Base-by-base conservation (phyloP, 176 grass and related monocot genomes). In the Phoenix roebelenii region DNA sequence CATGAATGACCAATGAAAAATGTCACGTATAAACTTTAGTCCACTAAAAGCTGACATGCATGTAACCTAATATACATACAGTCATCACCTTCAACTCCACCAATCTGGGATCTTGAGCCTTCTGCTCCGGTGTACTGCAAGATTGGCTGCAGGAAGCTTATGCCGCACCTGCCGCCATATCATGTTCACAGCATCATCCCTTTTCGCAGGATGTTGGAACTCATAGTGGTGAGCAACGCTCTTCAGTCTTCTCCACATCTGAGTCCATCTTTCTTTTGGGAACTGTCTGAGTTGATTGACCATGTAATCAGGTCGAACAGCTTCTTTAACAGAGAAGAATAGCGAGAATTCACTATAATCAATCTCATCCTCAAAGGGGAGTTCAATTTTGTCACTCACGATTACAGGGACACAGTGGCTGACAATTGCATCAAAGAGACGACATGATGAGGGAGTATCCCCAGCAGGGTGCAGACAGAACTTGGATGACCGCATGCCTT, bases 351-450 rank as follows among this genome's bases (percentile, higher is more conserved):
- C 76, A 4, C 69, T 78, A 68, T 92, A 98, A 79, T 98, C 87
- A 18, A 92, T 85, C 70, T 92, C 81, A 57, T 92, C 84, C 74
- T 98, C 87, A 44, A 98, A 98, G 57, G 93, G 93, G 53, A 98
- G 93, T 81, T 98, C 93, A 54, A 98, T 92, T 12, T 66, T 58
- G 53, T 81, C 89, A 39, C 87, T 98, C 15, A 98, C 73, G 51
- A 98, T 98, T 32, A 98, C 81, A 58, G 93, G 93, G 57, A 98
- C 57, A 80, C 93, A 98, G 55, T 89, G 87, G 57, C 87, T 89
- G 64, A 92, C 67, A 12, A 98, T 98, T 18, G 93, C 87, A 75
- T 98, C 87, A 76, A 98, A 98, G 25, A 92, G 58, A 49, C 84
- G 84, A 67, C 93, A 98, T 3, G 93, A 98, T 16, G 87, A 89